Base-by-base conservation (phyloP, 2,329 filamentous ascomycete species). In the Ophiostoma australiae region DNA sequence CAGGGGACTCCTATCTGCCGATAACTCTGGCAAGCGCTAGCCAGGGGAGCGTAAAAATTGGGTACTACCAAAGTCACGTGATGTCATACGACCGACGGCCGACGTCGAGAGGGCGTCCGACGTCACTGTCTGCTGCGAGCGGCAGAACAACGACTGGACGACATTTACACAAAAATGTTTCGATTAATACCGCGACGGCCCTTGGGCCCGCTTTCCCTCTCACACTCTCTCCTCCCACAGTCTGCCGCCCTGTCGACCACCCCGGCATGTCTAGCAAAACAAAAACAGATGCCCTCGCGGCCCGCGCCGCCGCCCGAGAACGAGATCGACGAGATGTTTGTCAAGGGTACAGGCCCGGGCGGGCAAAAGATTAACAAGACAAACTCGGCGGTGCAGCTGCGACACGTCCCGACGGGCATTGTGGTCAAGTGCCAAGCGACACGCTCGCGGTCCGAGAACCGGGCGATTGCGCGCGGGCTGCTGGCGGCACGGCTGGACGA, bases 361-460 rank as follows among this genome's bases (percentile, higher is more conserved):
- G 95, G 95, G 0, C 95, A 99, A 79, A 97, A 97, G 79, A 98
- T 98, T 82, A 99, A 99, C 82, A 99, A 99, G 87, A 99, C 95
- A 35, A 93, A 90, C 74, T 97, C 92, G 0, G 94, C 94, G 52
- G 94, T 97, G 2, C 95, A 99, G 79, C 84, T 99, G 48, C 95
- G 90, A 75, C 95, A 99, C 80, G 82, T 91, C 20, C 93, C 94
- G 6, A 97, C 94, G 0, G 94, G 94, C 73, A 88, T 97, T 70
- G 94, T 98, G 17, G 87, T 99, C 74, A 99, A 99, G 82, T 94
- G 89, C 71, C 95, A 99, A 81, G 93, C 90, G 27, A 98, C 95
- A 10, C 89, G 95, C 67, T 96, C 92, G 1, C 88, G 93, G 23
- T 87, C 87, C 71, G 91, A 97, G 80, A 99, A 99, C 79, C 88